Evolutionary conservation across 148 eudicot genomes (phyloP), one percentile per base, ranked within the genome.

Genomic region (Hydrangea macrophylla): DNA sequence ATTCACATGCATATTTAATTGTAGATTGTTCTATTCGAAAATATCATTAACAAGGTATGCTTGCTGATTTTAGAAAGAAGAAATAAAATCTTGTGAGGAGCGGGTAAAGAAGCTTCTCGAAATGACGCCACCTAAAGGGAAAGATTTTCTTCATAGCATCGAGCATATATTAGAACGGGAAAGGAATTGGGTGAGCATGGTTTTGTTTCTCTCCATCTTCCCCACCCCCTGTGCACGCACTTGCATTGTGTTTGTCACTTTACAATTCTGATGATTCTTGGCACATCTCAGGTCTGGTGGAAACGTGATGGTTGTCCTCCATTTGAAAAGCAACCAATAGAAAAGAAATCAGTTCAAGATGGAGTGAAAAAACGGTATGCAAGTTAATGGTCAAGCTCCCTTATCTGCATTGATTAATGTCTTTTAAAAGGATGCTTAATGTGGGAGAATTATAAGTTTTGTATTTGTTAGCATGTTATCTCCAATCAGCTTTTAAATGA

Each of bases 241-340:
- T n/a, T n/a, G 10, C 7, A 26, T n/a, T 40, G 11, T n/a, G 45
- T 22, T 39, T 64, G 7, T 7, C n/a, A 39, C 58, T 65, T 39
- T 53, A 5, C 70, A 23, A 11, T 17, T 40, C 24, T 27, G 37
- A 33, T 56, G 35, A n/a, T 32, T 40, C 57, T 48, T 20, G 51
- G 68, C 64, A 30, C 60, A 64, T 76, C 37, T 55, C 63, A 94
- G 98, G 97, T 94, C 6, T 94, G 98, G 98, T 94, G 98, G 98
- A 94, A 94, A 72, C 95, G 97, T 64, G 98, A 94, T 83, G 97
- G 96, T 70, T 94, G 98, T 79, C 88, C 85, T 26, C 86, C 98
- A 59, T 94, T 90, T 78, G 98, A 94, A 69, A 89, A 94, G 73
- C 90, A 75, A 67, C 86, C 88, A 0, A 48, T 74, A 17, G 97